phyloP scores from a whole-genome alignment of 2,329 filamentous ascomycete species.

The Sarocladium strictum region DNA sequence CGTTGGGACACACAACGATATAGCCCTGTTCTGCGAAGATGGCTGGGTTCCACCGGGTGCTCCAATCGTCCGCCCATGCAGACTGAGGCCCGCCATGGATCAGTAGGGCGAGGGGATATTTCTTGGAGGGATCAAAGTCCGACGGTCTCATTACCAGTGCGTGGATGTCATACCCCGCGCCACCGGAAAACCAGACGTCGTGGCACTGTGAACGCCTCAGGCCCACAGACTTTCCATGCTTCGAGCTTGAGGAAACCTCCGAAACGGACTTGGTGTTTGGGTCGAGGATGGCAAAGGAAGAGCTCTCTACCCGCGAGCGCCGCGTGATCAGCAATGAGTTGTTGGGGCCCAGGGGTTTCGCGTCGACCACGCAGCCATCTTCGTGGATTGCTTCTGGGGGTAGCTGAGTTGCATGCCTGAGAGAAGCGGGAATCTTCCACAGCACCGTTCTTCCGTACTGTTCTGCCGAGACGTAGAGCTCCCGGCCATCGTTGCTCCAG shows the following conservation, averaged over 20 bases:
- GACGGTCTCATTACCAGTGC: constrained; percentile 62
- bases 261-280: constrained; percentile 28
- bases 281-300: constrained; percentile 57
- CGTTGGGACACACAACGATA: constrained; percentile 74
- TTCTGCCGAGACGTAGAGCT: constrained; percentile 70
- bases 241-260: constrained; percentile 58
- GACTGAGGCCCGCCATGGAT: constrained; percentile 82
- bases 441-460: constrained; percentile 57
- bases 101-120: constrained; percentile 71
- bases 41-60: constrained; percentile 78
- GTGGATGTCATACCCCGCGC: constrained; percentile 60
- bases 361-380: constrained; percentile 48
- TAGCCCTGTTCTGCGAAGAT: constrained; percentile 86
- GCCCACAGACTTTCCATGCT: constrained; percentile 60
- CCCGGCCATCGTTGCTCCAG: constrained; percentile 54
- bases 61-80: constrained; percentile 71
- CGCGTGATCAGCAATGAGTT: constrained; percentile 56
- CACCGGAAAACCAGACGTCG: constrained; percentile 65
- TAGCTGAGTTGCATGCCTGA: constrained; percentile 38
- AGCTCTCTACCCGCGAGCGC: constrained; percentile 68
- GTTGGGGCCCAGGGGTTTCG: constrained; percentile 43
- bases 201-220: constrained; percentile 57
- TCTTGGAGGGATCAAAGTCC: constrained; percentile 61
- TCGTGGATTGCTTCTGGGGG: constrained; percentile 42
- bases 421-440: constrained; percentile 55